Percentiles rank a stretch among this genome's conserved stretches.
These are phyloP conservation scores for Rosa rugosa DNA, from an alignment of 306 rosid genomes.

Conservation along the genomic window DNA sequence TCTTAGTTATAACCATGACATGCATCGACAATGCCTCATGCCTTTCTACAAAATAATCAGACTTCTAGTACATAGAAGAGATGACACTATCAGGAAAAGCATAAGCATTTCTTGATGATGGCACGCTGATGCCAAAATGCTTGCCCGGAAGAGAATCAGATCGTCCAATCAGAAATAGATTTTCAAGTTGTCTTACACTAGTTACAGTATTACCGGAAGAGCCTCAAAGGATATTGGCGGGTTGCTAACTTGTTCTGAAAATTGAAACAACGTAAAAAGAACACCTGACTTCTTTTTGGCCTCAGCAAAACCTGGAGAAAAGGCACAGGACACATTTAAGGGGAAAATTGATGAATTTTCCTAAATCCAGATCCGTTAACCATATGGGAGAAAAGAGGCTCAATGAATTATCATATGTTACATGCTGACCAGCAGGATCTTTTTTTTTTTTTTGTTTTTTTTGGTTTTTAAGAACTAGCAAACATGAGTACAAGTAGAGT, in stretches of 20 bases:
- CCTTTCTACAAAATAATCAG: background rate
- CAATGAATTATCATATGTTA: background rate
- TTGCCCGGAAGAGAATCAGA: constrained; percentile 9
- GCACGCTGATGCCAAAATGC: background rate
- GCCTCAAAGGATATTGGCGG: constrained; percentile 81
- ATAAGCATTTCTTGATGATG: constrained; percentile 3
- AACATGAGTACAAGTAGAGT: background rate
- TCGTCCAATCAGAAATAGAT: background rate
- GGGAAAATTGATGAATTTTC: background rate
- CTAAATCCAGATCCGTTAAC: background rate
- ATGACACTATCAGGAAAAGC: background rate
- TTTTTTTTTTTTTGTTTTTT: background rate
- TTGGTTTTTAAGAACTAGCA: background rate
- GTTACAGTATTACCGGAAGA: constrained; percentile 68
- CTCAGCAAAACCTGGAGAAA: constrained; percentile 41
- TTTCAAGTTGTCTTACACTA: background rate
- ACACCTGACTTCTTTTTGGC: constrained; percentile 60
- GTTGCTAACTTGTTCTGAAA: constrained; percentile 55
- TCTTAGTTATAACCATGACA: background rate
- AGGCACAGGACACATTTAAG: constrained; percentile 26
- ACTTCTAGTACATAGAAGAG: background rate
- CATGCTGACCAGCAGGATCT: background rate
- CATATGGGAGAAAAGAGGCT: background rate
- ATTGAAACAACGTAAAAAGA: constrained; percentile 54
- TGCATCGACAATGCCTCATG: background rate